Evolutionary conservation across 2,329 filamentous ascomycete species (phyloP).

Genomic region (Botryotinia globosa): DNA sequence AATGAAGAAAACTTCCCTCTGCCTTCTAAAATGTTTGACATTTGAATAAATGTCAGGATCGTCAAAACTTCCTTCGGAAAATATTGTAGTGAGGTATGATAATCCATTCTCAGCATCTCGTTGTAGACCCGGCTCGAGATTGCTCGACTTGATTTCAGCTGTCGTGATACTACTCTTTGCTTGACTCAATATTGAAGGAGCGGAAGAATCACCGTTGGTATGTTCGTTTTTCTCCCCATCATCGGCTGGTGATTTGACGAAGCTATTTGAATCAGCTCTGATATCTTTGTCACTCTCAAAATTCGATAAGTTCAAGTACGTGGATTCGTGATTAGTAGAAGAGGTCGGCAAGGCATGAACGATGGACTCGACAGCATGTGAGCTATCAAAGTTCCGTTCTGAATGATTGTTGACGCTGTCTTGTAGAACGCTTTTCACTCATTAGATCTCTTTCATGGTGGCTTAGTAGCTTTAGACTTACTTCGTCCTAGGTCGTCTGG

Average conservation of each 20-base stretch:
- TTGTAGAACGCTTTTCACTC: conserved; percentile 1
- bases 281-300: background rate
- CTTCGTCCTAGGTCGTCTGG: conserved; percentile 19
- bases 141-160: conserved; percentile 5
- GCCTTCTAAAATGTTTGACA: conserved; percentile 17
- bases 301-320: background rate
- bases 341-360: background rate
- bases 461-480: background rate
- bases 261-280: background rate
- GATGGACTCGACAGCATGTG: background rate
- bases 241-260: background rate
- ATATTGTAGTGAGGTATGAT: conserved; percentile 21
- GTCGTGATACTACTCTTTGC: conserved; percentile 19
- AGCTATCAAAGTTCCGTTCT: background rate
- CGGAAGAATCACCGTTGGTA: background rate
- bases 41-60: conserved; percentile 19
- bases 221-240: background rate
- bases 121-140: conserved; percentile 18
- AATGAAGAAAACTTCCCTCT: conserved; percentile 23
- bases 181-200: conserved; percentile 15
- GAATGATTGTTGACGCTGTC: background rate
- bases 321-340: background rate
- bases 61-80: conserved; percentile 18
- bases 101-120: conserved; percentile 20
- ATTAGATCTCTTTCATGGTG: background rate